A percentile compares a stretch with the other conserved stretches of the same genome.
Evolutionary conservation across 2,329 filamentous ascomycete genomes (phyloP).

Genomic region (Hymenoscyphus occultus): DNA sequence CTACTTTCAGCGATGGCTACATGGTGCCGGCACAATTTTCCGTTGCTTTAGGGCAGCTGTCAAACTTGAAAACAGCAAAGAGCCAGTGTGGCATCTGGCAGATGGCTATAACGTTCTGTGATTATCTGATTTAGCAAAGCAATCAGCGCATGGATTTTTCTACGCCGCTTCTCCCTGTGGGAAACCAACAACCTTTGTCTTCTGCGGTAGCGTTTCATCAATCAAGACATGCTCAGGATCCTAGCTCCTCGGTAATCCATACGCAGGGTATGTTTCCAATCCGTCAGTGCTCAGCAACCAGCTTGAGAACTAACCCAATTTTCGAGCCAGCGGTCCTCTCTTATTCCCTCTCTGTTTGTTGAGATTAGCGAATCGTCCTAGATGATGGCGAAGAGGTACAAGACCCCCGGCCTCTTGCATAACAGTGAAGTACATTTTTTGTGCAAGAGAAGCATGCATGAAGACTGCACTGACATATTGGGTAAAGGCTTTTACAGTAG

Average conservation of each 20-base stretch:
- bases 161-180: conserved; percentile 2
- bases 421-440: not conserved
- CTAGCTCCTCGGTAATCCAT: conserved; percentile 24
- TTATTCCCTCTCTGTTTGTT: conserved; percentile 21
- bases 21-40: conserved; percentile 15
- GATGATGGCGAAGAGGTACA: not conserved
- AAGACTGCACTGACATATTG: not conserved
- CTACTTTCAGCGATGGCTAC: not conserved
- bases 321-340: not conserved
- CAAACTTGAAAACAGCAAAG: conserved; percentile 17
- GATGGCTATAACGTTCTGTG: conserved; percentile 15
- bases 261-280: conserved; percentile 16
- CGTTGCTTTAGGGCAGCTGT: conserved; percentile 21
- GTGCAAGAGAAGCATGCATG: not conserved
- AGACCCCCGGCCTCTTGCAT: not conserved
- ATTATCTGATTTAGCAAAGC: conserved; percentile 7
- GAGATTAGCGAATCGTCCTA: not conserved
- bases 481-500: not conserved
- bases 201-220: conserved; percentile 24
- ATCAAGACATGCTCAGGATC: conserved; percentile 24
- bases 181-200: conserved; percentile 25
- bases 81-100: conserved; percentile 21
- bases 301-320: conserved; percentile 13
- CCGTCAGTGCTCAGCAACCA: conserved; percentile 23
- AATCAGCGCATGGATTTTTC: conserved; percentile 9